phyloP scores from a whole-genome alignment of 805 yeast species.

The Spathaspora hagerdaliae region DNA sequence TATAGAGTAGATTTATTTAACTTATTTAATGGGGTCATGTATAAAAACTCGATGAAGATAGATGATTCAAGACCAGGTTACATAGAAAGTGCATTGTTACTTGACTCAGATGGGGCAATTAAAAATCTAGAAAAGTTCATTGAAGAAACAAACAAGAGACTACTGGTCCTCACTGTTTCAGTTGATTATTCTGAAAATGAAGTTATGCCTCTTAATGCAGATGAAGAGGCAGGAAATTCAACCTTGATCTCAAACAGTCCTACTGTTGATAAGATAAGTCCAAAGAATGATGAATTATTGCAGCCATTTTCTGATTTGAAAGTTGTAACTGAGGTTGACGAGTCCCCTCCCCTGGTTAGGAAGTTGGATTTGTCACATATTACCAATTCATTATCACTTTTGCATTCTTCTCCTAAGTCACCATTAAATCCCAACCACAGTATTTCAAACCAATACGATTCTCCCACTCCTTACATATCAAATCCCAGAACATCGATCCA shows the following conservation, averaged over 20 bases:
- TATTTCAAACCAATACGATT: slow-evolving; percentile 12
- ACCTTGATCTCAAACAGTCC: slow-evolving; percentile 2
- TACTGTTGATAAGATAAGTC: neutral
- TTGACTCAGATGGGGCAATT: slow-evolving; percentile 47
- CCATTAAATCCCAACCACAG: slow-evolving; percentile 18
- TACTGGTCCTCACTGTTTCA: slow-evolving; percentile 1
- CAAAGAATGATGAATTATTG: slow-evolving; percentile 2
- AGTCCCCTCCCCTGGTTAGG: slow-evolving; percentile 4
- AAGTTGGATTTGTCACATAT: slow-evolving; percentile 17
- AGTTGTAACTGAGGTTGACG: slow-evolving; percentile 2
- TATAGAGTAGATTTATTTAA: slow-evolving; percentile 55
- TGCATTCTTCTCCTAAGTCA: slow-evolving; percentile 11
- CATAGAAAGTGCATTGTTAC: slow-evolving; percentile 51
- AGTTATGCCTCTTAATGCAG: neutral
- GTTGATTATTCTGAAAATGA: neutral
- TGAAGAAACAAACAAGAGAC: neutral
- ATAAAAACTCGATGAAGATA: slow-evolving; percentile 44
- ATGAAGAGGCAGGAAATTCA: slow-evolving; percentile 1
- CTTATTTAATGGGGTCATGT: slow-evolving; percentile 50
- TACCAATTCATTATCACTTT: slow-evolving; percentile 11
- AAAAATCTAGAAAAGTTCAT: slow-evolving; percentile 39
- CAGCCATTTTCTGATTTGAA: slow-evolving; percentile 7
- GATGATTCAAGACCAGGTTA: slow-evolving; percentile 63
- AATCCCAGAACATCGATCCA: slow-evolving; percentile 12
- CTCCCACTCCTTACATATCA: slow-evolving; percentile 11